Evolutionary conservation across 1,139 yeast species (phyloP), one percentile per base, ranked within the genome.

Genomic region (Diutina pseudorugosa): DNA sequence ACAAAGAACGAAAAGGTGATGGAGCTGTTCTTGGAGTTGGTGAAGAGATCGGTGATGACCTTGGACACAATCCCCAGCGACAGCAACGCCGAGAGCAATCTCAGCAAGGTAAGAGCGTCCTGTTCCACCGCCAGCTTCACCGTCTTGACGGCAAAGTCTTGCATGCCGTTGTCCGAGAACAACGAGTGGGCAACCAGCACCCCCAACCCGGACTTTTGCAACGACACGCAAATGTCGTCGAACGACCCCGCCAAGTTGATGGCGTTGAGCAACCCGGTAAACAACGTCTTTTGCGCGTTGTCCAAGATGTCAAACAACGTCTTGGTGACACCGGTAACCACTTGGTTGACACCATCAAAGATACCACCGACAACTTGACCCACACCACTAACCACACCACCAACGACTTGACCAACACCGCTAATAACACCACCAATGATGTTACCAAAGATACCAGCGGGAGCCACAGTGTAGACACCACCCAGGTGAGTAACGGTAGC

Each of bases 171-270:
- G 41, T 45, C 49, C 11, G 49, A 8, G n/a, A 45, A 27, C 18
- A 25, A n/a, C 14, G n/a, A 8, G 30, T 45, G 40, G 40, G 40
- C 49, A 14, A 45, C 49, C 36, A 33, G 27, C 9, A 27, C 49
- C 20, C 49, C 49, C 7, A 45, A 16, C 7, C 49, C 49, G n/a
- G 49, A 45, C 49, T 45, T 45, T 27, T 45, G 49, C 40, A 45
- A 27, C 30, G 49, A 45, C 21, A 27, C 49, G 16, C 49, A 45
- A 14, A 45, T 45, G 40, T 27, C 40, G 1, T 45, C 40, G 36
- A 45, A 23, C 25, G 49, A 45, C 4, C 49, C 49, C 16, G 49
- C 49, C 49, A 45, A 45, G 49, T 45, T 45, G 30, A 45, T 45
- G 49, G 49, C 49, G 30, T 25, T 27, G n/a, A 45, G 41, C 11